Base-by-base conservation (phyloP, 2,329 filamentous ascomycete genomes). In the Zymoseptoria brevis region DNA sequence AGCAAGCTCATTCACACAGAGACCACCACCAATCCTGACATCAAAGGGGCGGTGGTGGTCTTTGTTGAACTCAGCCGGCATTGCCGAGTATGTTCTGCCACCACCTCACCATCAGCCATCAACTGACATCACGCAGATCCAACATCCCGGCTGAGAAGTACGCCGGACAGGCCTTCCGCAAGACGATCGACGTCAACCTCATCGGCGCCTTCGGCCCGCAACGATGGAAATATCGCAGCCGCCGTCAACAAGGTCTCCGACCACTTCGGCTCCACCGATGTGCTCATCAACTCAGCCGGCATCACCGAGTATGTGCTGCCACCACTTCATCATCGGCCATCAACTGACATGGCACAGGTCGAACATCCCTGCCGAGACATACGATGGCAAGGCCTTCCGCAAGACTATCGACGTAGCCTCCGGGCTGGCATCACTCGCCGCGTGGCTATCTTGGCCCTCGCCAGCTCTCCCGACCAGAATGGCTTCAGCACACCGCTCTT, bases 71-170 rank as follows among this genome's bases (percentile, higher is more conserved):
- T 86, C 87, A 54, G 88, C 88, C 52, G 88, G 88, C 71, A 90
- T 92, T 64, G 88, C 88, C 64, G 88, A 91, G 78, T 81, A 74
- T 73, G 77, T 74, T 16, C 8, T 53, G 7, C 9, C 56, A 19
- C 21, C 1, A 30, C 16, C 22, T 22, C 7, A 11, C 9, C n/a
- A 6, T 51, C 3, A 41, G 11, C 9, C 3, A 30, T 19, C 19
- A 30, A 52, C 60, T 62, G 49, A 67, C 63, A 50, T 62, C 52
- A n/a, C 64, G 21, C 65, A 81, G 79, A 73, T 90, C 87, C 72
- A 91, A 91, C 80, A 88, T 91, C 78, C 87, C 88, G 74, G 88
- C 87, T 54, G 88, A 91, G 80, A 84, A 80, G 19, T 91, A 92
- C 76, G 84, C 88, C 71, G 80, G 83, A 24, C 83, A 85, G 73